Evolutionary conservation across 305 asterid genomes (phyloP).

Genomic region (Nicotiana rustica): DNA sequence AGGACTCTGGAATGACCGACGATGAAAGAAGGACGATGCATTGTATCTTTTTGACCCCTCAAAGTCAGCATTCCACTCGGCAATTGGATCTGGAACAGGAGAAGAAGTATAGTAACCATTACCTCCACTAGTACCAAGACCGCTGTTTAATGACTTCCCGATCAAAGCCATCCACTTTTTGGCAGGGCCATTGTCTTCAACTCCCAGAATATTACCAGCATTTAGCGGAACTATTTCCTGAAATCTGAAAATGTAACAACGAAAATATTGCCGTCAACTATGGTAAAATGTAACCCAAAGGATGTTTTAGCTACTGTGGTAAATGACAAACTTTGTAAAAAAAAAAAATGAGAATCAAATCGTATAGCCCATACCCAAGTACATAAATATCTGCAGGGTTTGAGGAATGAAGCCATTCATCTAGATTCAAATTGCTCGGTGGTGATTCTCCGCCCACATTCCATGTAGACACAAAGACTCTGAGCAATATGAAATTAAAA

Average conservation of each 20-base stretch:
- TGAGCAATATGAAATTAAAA: slow-evolving; percentile 33
- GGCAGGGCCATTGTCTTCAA: slow-evolving; percentile 46
- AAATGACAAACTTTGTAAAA: neutral
- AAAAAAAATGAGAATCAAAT: neutral
- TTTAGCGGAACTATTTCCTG: slow-evolving; percentile 52
- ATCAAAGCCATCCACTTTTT: slow-evolving; percentile 46
- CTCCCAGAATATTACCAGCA: slow-evolving; percentile 49
- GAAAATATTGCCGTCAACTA: neutral
- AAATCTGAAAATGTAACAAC: slow-evolving; percentile 38
- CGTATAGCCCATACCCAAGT: slow-evolving; percentile 45
- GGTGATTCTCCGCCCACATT: slow-evolving; percentile 61
- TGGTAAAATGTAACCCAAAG: neutral
- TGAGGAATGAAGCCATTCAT: slow-evolving; percentile 55
- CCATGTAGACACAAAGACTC: slow-evolving; percentile 59
- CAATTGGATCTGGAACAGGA: slow-evolving; percentile 44
- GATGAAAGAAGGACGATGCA: slow-evolving; percentile 38
- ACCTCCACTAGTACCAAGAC: slow-evolving; percentile 41
- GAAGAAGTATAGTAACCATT: slow-evolving; percentile 40
- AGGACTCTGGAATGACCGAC: slow-evolving; percentile 39
- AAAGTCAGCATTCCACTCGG: slow-evolving; percentile 44
- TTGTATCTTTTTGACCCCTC: slow-evolving; percentile 37
- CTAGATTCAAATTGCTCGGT: slow-evolving; percentile 47
- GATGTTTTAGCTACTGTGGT: neutral
- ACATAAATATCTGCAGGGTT: slow-evolving; percentile 63
- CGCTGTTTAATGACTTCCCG: slow-evolving; percentile 39